A percentile compares a stretch with the other conserved stretches of the same genome.
Evolutionary conservation across 257 asterid species (phyloP).

Genomic region (Misopates orontium): DNA sequence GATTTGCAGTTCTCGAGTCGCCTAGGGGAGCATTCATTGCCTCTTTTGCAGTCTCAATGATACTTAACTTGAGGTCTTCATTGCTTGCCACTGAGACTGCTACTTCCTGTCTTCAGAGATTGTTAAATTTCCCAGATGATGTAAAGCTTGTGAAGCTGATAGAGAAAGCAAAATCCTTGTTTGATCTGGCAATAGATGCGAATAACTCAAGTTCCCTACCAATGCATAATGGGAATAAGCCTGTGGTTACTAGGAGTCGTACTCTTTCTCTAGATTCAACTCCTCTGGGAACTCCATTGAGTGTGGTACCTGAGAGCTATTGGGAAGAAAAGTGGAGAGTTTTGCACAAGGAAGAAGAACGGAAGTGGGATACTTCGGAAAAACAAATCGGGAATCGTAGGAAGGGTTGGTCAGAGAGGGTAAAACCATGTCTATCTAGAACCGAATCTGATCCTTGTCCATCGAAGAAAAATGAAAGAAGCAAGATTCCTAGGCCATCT

Average conservation of each 20-base stretch:
- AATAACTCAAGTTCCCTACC: constrained; percentile 50
- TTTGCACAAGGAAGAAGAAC: constrained; percentile 60
- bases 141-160: constrained; percentile 56
- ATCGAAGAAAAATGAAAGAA: constrained; percentile 39
- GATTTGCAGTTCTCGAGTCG: constrained; percentile 59
- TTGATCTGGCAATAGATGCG: constrained; percentile 55
- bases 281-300: constrained; percentile 63
- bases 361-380: constrained; percentile 30
- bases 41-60: constrained; percentile 91
- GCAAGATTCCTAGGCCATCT: constrained; percentile 35
- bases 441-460: constrained; percentile 68
- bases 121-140: constrained; percentile 74
- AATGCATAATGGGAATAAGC: constrained; percentile 44
- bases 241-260: constrained; percentile 50
- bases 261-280: constrained; percentile 54
- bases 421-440: constrained; percentile 52
- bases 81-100: constrained; percentile 89
- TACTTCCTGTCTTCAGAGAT: constrained; percentile 74
- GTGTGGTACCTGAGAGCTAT: constrained; percentile 59
- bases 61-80: constrained; percentile 71
- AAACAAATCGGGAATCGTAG: constrained; percentile 38
- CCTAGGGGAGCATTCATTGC: constrained; percentile 84
- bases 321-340: constrained; percentile 97
- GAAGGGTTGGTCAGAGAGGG: constrained; percentile 73
- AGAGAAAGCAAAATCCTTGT: constrained; percentile 72